Base-by-base conservation (phyloP, 2,329 filamentous ascomycete species). In the Didymella arachidicola region DNA sequence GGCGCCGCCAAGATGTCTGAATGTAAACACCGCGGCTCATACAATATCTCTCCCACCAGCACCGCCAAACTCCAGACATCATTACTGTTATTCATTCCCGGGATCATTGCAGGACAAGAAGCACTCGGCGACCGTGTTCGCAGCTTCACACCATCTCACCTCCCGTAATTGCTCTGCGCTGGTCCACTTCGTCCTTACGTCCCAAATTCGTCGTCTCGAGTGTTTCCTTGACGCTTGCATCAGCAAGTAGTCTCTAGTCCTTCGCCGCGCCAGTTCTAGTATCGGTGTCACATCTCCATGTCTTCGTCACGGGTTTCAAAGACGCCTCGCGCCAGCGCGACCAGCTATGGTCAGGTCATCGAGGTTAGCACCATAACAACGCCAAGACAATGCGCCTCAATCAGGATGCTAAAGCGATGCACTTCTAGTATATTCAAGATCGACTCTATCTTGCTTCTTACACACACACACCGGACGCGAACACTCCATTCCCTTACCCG, bases 361-460 rank as follows among this genome's bases (percentile, higher is more conserved):
- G 93, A 97, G 82, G 97, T 97, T 79, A 96, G 97, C 72, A 72
- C 86, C 64, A 64, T 60, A 65, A 64, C 64, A 68, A 58, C 52
- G 60, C 58, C 67, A 66, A 63, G 71, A 69, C 64, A 70, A 63
- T 53, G 62, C 65, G 48, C 54, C 45, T 46, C 29, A 38, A 32
- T 60, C 49, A 63, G 64, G 44, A 70, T 51, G 47, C 57, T 59
- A 59, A 59, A 46, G 56, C 41, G 25, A 27, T 25, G 32, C 34
- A 14, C 30, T 46, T 53, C 48, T 62, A 71, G 65, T 69, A 69
- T 61, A 66, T 66, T 55, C 59, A 73, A 97, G 95, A 97, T 80
- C 92, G 94, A 57, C 85, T 99, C 49, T 99, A 98, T 77, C 88
- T 99, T 66, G 95, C 92, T 66, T 93, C 94, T 38, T 99, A 97